Evolutionary conservation across 106 monocot species (phyloP).

Genomic region (Chionographis japonica): DNA sequence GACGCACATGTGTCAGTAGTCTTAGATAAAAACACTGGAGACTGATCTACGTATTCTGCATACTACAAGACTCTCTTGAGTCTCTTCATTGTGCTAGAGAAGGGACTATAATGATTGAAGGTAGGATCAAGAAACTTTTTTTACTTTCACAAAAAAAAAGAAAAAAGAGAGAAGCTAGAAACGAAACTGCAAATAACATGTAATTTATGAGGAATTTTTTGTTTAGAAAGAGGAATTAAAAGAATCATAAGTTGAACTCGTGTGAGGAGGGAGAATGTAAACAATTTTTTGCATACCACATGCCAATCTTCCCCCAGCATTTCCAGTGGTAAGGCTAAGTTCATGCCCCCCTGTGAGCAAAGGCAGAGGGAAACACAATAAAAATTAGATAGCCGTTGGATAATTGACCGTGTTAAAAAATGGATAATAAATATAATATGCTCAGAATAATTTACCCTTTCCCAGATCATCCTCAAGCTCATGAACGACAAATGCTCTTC

Average conservation of each 20-base stretch:
- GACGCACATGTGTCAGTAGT: too few relatives aligned
- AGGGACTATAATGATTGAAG: too few relatives aligned
- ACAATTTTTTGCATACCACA: conserved; percentile 54
- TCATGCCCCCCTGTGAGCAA: conserved; percentile 66
- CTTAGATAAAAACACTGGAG: too few relatives aligned
- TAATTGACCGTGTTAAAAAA: not conserved
- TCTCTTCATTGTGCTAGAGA: too few relatives aligned
- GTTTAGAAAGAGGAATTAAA: not conserved
- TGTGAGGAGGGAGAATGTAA: not conserved
- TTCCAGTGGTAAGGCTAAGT: conserved; percentile 86
- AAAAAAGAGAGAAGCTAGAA: not conserved
- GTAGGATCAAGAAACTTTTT: too few relatives aligned
- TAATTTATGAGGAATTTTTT: not conserved
- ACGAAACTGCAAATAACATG: not conserved
- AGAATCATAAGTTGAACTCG: not conserved
- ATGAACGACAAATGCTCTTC: conserved; percentile 93
- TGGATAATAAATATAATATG: not conserved
- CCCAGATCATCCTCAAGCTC: conserved; percentile 88
- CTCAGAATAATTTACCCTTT: conserved; percentile 42
- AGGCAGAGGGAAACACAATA: not conserved
- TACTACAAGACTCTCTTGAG: too few relatives aligned
- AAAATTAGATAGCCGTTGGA: not conserved
- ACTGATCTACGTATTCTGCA: too few relatives aligned
- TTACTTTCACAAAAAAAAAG: too few relatives aligned
- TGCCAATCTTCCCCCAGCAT: conserved; percentile 92